Evolutionary conservation across 345 rosid genomes (phyloP), one percentile per base, ranked within the genome.

Genomic region (Turnera subulata): DNA sequence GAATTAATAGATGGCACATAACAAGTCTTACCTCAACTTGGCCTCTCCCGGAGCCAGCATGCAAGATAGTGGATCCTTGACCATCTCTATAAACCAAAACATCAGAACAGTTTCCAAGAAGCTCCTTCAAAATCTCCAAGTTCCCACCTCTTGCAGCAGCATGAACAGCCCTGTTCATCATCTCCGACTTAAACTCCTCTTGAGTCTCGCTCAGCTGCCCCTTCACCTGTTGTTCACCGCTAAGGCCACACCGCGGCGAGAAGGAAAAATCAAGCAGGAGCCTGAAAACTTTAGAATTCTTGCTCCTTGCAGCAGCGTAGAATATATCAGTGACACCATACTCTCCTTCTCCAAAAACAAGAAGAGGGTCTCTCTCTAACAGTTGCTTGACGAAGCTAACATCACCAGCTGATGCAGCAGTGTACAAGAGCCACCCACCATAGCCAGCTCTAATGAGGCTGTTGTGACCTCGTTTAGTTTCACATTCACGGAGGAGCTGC

Each of bases 291-390:
- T 84, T 86, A 56, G 65, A 68, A 58, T 77, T 79, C 78, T 74
- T 73, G 70, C 97, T 82, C 67, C 97, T 70, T 24, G 96, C 86
- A 3, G 96, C 91, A 1, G 96, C 97, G 56, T 80, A 93, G 33
- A 89, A 62, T 17, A 93, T 73, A 61, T 93, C 91, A 32, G 93
- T 87, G 5, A 93, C 88, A 13, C 99, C 97, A 65, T 86, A 89
- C 64, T 93, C 99, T 43, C 99, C 99, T 76, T 93, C 99, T 16
- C 97, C 96, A 42, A 89, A 89, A 53, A 93, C 97, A 50, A 93
- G 89, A 58, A 85, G 76, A 39, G 94, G 84, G 76, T 87, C 94
- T 77, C 82, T 83, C 68, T 71, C 83, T 16, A 93, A 3, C 70
- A 93, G 66, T 42, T 76, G 77, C 49, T 72, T 79, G 2, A 89